Conservation (phyloP, 73 alveolate species). For the Symbiodinium pilosum region DNA sequence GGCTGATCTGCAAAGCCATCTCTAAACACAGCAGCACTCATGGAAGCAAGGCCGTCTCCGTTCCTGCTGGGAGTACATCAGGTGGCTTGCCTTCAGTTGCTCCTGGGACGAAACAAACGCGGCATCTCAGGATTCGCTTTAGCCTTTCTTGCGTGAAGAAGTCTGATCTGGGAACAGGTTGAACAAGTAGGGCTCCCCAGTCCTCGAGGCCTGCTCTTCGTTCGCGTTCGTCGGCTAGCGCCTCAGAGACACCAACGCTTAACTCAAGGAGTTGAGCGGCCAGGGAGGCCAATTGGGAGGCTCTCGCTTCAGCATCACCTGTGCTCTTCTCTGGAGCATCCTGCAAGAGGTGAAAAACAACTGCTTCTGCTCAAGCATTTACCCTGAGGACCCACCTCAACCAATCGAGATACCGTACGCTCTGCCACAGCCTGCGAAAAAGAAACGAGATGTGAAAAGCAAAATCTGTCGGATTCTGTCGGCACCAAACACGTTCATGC, state of each 20-base stretch:
- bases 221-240: neutral
- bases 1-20: constrained; percentile 5
- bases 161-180: no score
- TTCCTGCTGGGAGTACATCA: neutral
- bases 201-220: neutral
- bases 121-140: no score
- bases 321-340: neutral
- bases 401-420: neutral
- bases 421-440: neutral
- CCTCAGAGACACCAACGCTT: neutral
- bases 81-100: neutral
- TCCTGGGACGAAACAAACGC: no score
- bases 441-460: no score
- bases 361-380: no score
- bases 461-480: neutral
- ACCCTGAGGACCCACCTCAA: neutral
- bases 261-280: neutral
- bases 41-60: neutral
- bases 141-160: no score
- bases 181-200: neutral
- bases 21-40: no score
- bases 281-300: no score
- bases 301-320: neutral
- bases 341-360: neutral
- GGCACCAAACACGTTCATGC: neutral